Percentiles rank a stretch among this genome's conserved stretches.
Evolutionary conservation across 2,329 filamentous ascomycete genomes (phyloP).

Genomic region (Penicillium digitatum): DNA sequence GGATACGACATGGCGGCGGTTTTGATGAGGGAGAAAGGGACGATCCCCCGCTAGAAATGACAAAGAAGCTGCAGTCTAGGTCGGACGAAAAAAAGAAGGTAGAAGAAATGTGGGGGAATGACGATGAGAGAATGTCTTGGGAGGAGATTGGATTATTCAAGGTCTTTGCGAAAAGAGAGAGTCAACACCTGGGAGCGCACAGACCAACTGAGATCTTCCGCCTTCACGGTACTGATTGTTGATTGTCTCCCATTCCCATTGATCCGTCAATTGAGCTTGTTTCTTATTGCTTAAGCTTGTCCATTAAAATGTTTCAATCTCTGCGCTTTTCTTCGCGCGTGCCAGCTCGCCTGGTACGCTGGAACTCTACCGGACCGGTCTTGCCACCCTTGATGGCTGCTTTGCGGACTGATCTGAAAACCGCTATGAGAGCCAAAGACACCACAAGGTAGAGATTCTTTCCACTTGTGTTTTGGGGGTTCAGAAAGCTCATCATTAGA

Average conservation of each 20-base stretch:
- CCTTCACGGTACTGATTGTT: conserved; percentile 12
- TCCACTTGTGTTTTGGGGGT: neutral
- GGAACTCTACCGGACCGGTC: conserved; percentile 39
- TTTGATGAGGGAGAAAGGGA: conserved; percentile 16
- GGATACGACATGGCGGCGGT: conserved; percentile 42
- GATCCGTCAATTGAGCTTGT: conserved; percentile 1
- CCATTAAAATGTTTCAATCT: conserved; percentile 31
- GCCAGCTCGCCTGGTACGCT: conserved; percentile 33
- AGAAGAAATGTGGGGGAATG: conserved; percentile 5
- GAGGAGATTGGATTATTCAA: conserved; percentile 17
- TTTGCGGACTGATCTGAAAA: conserved; percentile 47
- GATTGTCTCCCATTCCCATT: conserved; percentile 2
- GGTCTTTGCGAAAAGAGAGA: conserved; percentile 18
- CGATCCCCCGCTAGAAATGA: conserved; percentile 18
- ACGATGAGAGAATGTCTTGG: conserved; percentile 9
- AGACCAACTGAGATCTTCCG: conserved; percentile 29
- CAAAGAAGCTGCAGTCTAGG: conserved; percentile 12
- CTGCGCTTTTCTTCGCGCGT: conserved; percentile 29
- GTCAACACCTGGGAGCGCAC: conserved; percentile 32
- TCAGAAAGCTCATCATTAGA: conserved; percentile 24
- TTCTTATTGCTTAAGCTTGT: neutral
- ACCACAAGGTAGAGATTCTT: conserved; percentile 36
- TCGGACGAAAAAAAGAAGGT: conserved; percentile 5
- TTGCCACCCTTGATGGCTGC: conserved; percentile 44
- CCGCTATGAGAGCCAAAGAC: conserved; percentile 50